Conservation (phyloP, 768 basidiomycete genomes). For the Russula emetica region DNA sequence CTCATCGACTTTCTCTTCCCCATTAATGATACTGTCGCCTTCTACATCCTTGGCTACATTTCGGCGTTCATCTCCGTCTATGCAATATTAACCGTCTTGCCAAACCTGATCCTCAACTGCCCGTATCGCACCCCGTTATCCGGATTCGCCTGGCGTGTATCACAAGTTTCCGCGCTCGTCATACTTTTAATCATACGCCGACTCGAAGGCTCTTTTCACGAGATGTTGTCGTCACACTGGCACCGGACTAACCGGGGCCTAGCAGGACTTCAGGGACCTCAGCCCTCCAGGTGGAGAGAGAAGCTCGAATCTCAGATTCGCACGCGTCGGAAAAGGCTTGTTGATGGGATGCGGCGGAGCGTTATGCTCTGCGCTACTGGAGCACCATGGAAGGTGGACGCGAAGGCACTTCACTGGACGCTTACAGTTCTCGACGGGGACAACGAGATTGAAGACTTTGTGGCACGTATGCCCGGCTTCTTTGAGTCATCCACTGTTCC, state of each 20-base stretch:
- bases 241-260: not conserved
- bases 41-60: not conserved
- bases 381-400: not conserved
- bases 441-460: slow-evolving; percentile 11
- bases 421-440: slow-evolving; percentile 10
- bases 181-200: not conserved
- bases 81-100: slow-evolving; percentile 1
- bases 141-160: not conserved
- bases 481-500: not conserved
- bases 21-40: not conserved
- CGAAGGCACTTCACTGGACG: slow-evolving; percentile 9
- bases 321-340: slow-evolving; percentile 6
- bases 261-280: not conserved
- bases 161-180: not conserved
- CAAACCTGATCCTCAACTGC: slow-evolving; percentile 3
- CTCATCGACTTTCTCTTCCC: slow-evolving; percentile 12
- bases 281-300: slow-evolving; percentile 1
- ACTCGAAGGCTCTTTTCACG: not conserved
- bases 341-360: not conserved
- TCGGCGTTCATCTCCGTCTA: not conserved
- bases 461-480: slow-evolving; percentile 9
- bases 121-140: slow-evolving; percentile 13
- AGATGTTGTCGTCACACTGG: not conserved
- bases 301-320: not conserved
- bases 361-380: not conserved